Base-by-base conservation (phyloP, 768 basidiomycete species). In the Botryobasidium botryosum region DNA sequence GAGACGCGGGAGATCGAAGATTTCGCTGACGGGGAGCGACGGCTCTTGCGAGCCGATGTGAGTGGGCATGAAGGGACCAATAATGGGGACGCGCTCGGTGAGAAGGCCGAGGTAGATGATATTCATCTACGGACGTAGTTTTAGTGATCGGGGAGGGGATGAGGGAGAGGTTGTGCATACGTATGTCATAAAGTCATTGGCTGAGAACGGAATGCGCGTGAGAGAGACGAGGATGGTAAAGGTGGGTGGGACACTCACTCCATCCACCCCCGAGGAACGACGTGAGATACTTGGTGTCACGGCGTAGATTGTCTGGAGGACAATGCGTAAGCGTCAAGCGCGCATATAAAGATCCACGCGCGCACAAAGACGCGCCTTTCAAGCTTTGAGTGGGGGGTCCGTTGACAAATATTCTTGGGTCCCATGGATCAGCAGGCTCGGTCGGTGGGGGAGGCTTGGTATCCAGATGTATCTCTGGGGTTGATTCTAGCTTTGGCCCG, bases 81-180 rank as follows among this genome's bases (percentile, higher is more conserved):
- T 53, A 47, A 79, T 64, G 4, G 77, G 74, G 31, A 76, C 66
- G 26, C 75, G 68, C 3, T 51, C 43, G 6, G 75, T 74, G 50
- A 79, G 63, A 28, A 71, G 44, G 10, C 62, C 74, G 7, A 79
- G 65, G 50, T 77, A 77, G 27, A 78, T 63, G 41, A 77, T 61
- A 55, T 79, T 75, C 33, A 62, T 62, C 55, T 74, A 76, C n/a
- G 46, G 79, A 79, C 72, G 80, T 78, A 25, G 80, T 76, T 61
- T 81, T 78, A 64, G 23, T 13, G 40, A 31, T 39, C 37, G 37
- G 21, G 21, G 10, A 20, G 21, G 2, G 21, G 37, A 20, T n/a
- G 15, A 12, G 12, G 37, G 37, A 13, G 13, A 21, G 12, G 12
- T 15, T 8, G 24, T 27, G 8, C 26, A 42, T n/a, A n/a, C n/a